Evolutionary conservation across 331 rosid genomes (phyloP), one percentile per base, ranked within the genome.

Genomic region (Spiraea crenata): DNA sequence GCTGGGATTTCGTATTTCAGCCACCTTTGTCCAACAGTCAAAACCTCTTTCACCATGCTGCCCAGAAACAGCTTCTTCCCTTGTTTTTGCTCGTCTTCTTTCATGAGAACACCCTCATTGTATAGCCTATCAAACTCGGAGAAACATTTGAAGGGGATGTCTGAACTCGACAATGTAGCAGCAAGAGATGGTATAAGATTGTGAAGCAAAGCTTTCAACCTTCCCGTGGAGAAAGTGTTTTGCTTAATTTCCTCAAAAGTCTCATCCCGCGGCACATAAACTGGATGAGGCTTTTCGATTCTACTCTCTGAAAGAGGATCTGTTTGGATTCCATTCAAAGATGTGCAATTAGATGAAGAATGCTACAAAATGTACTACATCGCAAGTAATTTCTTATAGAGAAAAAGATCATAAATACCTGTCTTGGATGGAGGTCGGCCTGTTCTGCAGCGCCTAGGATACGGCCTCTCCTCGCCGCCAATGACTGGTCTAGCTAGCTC

Each of bases 201-300:
- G 88, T 93, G 99, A 76, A 91, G 86, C 74, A 93, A 49, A 67
- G 96, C 96, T 78, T 91, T 93, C 88, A 93, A 79, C 82, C 92
- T 89, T 64, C 99, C 99, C 44, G 92, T 86, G 15, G 96, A 83
- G 85, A 93, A 93, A 48, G 96, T 83, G 57, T 81, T 57, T 79
- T 91, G 96, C 77, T 93, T 93, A 59, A 89, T 89, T 84, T 93
- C 99, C 63, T 89, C 99, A 73, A 93, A 93, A 64, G 95, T 86
- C 82, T 93, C 97, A 73, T 93, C 99, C 10, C 99, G 84, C 4
- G 99, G 99, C 71, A 93, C 99, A 62, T 91, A 93, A 10, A 93
- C 89, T 15, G 99, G 97, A 71, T 87, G 89, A 19, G 99, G 99
- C 90, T 93, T 93, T 45, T 93, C 97, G 19, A 93, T 80, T 85